Percentiles rank a stretch among this genome's conserved stretches.
Conservation (phyloP, 2,329 filamentous ascomycete species). For the Geosmithia morbida region DNA sequence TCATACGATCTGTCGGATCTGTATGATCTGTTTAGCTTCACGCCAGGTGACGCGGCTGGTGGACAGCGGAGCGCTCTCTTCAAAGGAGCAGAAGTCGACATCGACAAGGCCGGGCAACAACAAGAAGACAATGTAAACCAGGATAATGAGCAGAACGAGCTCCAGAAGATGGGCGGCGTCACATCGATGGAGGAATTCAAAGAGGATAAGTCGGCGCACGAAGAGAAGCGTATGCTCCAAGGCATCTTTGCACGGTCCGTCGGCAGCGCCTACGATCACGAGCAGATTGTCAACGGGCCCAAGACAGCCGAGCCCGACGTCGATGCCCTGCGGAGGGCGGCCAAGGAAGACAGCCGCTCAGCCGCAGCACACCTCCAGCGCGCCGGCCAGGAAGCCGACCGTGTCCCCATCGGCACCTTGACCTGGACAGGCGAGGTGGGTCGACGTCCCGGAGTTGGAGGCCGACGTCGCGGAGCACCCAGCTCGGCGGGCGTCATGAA, state of each 20-base stretch:
- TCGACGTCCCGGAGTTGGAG: slow-evolving; percentile 47
- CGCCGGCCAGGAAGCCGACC: slow-evolving; percentile 57
- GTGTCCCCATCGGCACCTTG: slow-evolving; percentile 66
- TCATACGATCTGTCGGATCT: slow-evolving; percentile 83
- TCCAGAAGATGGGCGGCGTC: slow-evolving; percentile 43
- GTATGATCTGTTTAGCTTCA: slow-evolving; percentile 73
- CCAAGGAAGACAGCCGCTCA: slow-evolving; percentile 61
- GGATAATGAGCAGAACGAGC: slow-evolving; percentile 22
- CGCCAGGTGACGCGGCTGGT: slow-evolving; percentile 32
- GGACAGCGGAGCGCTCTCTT: slow-evolving; percentile 83
- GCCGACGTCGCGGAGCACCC: slow-evolving; percentile 34
- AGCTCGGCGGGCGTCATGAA: slow-evolving; percentile 40
- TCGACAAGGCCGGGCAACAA: slow-evolving; percentile 5
- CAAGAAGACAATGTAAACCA: neutral
- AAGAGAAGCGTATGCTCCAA: slow-evolving; percentile 70
- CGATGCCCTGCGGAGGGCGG: slow-evolving; percentile 67
- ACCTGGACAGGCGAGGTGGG: slow-evolving; percentile 90
- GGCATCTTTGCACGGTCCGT: slow-evolving; percentile 81
- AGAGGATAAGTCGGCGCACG: slow-evolving; percentile 32
- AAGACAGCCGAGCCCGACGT: slow-evolving; percentile 60
- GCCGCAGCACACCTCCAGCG: slow-evolving; percentile 64
- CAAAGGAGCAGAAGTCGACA: slow-evolving; percentile 61
- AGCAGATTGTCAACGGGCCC: slow-evolving; percentile 72
- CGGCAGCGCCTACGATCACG: slow-evolving; percentile 86
- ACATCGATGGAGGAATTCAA: slow-evolving; percentile 51